Evolutionary conservation across 805 yeast genomes (phyloP), one percentile per base, ranked within the genome.

Genomic region (Saturnispora halmiae): DNA sequence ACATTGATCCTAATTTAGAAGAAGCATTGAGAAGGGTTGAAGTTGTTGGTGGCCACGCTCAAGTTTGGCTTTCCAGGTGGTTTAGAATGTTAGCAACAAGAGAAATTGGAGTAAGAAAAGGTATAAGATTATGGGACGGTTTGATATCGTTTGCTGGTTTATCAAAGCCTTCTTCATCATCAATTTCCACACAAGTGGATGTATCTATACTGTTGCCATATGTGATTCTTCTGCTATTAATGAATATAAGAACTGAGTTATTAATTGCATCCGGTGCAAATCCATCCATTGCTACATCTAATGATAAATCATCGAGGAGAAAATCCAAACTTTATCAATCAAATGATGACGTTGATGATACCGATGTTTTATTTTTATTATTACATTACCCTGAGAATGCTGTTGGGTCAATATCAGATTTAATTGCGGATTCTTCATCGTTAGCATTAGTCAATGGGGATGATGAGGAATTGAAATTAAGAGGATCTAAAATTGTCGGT

Each of bases 11-110:
- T 1, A 42, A 40, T 16, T 34, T 46, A 15, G 50, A 46, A 33
- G 28, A 42, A 3, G 40, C 46, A 4, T 38, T 46, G n/a, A 40
- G 44, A 21, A 28, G 38, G 3, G 42, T 40, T 16, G 42, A 25
- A 7, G 42, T 40, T 15, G 42, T 40, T 24, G 47, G 43, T 8
- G 29, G 44, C 11, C 44, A 63, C 43, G 64, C 74, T 2, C 72
- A 72, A 39, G 60, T 74, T 32, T 74, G 79, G 79, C 59, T 72
- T 20, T 68, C 74, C n/a, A 51, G 79, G 33, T 74, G 68, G 54
- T 63, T 69, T 22, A 54, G 78, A 20, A 55, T 74, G 27, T 45
- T 73, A 3, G 55, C 72, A 14, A 56, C 67, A 6, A 54, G 79
- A 38, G 79, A 74, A 46, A 51, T 74, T 22, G 76, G 74, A 2